These are phyloP conservation scores for Ustilago shanxiensis DNA, from an alignment of 1,284 basidiomycete genomes.

Conservation along the genomic window DNA sequence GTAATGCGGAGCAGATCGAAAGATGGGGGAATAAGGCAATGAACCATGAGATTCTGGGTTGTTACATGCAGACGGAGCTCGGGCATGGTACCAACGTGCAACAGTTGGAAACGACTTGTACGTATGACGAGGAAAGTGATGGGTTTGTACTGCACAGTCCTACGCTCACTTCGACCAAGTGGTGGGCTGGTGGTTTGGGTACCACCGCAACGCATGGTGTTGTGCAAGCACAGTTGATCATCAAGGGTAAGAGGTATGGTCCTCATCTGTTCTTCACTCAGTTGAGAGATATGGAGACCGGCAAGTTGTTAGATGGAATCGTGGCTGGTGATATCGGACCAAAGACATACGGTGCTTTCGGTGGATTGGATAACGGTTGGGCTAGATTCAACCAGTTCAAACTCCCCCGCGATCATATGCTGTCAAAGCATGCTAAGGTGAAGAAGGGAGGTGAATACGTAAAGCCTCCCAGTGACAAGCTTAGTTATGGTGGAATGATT, in stretches of 20 bases:
- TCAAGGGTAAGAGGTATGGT: conserved; percentile 78
- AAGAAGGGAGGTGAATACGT: conserved; percentile 79
- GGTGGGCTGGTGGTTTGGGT: conserved; percentile 81
- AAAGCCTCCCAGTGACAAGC: conserved; percentile 79
- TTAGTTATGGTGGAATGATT: conserved; percentile 79
- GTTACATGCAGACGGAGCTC: conserved; percentile 72
- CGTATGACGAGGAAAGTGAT: conserved; percentile 77
- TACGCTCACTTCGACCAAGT: conserved; percentile 81
- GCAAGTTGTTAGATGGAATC: conserved; percentile 77
- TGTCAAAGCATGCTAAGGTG: conserved; percentile 80
- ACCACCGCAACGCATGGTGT: conserved; percentile 82
- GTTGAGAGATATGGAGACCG: conserved; percentile 73
- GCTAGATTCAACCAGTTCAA: conserved; percentile 77
- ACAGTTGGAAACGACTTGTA: conserved; percentile 81
- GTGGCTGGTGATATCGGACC: conserved; percentile 80
- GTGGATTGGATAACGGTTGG: conserved; percentile 79
- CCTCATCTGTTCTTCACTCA: conserved; percentile 81
- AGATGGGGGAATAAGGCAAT: conserved; percentile 62
- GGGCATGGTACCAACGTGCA: conserved; percentile 76
- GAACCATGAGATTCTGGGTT: conserved; percentile 66
- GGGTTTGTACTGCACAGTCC: conserved; percentile 84
- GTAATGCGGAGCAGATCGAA: conserved; percentile 60
- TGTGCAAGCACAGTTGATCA: conserved; percentile 81
- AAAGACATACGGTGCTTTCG: conserved; percentile 75
- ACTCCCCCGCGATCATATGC: conserved; percentile 82